Conservation (phyloP, 345 rosid species). For the Melaleuca alternifolia region DNA sequence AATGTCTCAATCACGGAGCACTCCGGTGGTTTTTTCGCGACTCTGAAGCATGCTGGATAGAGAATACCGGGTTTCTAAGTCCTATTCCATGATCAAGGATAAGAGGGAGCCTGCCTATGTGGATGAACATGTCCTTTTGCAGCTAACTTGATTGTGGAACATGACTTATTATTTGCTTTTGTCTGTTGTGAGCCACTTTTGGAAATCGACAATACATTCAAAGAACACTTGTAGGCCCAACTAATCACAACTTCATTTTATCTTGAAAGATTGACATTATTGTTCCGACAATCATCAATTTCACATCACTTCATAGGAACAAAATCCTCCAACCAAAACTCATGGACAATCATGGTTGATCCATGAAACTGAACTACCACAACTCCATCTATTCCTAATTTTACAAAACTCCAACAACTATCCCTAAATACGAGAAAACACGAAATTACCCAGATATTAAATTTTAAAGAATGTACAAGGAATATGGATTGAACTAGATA, state of each 20-base stretch:
- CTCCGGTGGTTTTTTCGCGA: too few relatives aligned
- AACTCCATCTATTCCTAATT: neutral
- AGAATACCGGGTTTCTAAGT: neutral
- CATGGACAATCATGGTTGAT: neutral
- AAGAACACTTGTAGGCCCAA: too few relatives aligned
- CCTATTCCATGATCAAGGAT: neutral
- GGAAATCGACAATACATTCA: too few relatives aligned
- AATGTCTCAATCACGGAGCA: neutral
- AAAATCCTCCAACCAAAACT: neutral
- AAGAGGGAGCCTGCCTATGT: neutral
- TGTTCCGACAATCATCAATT: neutral
- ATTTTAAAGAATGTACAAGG: neutral
- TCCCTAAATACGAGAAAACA: neutral
- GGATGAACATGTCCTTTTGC: neutral
- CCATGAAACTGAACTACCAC: neutral
- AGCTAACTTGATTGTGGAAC: neutral
- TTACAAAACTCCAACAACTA: neutral
- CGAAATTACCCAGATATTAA: too few relatives aligned
- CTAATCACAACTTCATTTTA: too few relatives aligned
- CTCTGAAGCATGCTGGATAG: neutral
- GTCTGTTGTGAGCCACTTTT: neutral
- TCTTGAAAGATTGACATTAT: too few relatives aligned
- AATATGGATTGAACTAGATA: neutral
- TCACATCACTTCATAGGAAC: neutral
- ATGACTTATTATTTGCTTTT: neutral